Percentiles rank a stretch among this genome's conserved stretches.
These are phyloP conservation scores for Pugionium dolabratum DNA, from an alignment of 345 rosid genomes.

Conservation along the genomic window DNA sequence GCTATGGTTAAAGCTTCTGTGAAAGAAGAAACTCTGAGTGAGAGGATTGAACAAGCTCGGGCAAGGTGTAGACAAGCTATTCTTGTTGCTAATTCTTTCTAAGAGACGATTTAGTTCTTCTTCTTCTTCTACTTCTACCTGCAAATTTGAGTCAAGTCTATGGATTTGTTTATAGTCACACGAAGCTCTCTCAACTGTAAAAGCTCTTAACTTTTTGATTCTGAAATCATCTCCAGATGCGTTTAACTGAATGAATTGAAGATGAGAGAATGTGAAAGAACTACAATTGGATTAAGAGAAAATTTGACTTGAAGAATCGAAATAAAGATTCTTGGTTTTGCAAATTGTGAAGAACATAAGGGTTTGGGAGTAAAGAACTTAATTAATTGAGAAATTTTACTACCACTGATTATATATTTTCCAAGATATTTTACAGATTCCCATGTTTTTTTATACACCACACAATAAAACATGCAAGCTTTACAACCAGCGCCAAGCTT, in stretches of 20 bases:
- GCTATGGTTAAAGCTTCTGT: slow-evolving; percentile 93
- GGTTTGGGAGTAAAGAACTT: not conserved
- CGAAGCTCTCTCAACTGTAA: not conserved
- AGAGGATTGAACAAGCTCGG: slow-evolving; percentile 77
- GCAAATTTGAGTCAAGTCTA: slow-evolving; percentile 11
- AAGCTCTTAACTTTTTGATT: slow-evolving; percentile 3
- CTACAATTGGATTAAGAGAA: not conserved
- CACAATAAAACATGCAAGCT: slow-evolving; percentile 28
- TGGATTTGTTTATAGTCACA: slow-evolving; percentile 14
- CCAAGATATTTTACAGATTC: slow-evolving; percentile 4
- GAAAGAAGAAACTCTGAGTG: slow-evolving; percentile 66
- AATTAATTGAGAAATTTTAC: slow-evolving; percentile 13
- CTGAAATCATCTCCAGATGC: not conserved
- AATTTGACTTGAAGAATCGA: not conserved
- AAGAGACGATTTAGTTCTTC: slow-evolving; percentile 21
- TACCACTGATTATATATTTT: slow-evolving; percentile 20
- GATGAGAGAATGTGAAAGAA: not conserved
- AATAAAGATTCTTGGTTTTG: slow-evolving; percentile 10
- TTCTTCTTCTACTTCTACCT: not conserved
- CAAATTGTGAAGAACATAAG: not conserved
- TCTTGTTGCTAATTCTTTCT: slow-evolving; percentile 79
- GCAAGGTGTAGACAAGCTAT: slow-evolving; percentile 93
- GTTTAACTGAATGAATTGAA: not conserved
- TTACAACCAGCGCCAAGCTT: slow-evolving; percentile 5
- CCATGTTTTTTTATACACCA: slow-evolving; percentile 34